phyloP scores from a whole-genome alignment of 2,329 filamentous ascomycete species.

The Zymoseptoria pseudotritici region DNA sequence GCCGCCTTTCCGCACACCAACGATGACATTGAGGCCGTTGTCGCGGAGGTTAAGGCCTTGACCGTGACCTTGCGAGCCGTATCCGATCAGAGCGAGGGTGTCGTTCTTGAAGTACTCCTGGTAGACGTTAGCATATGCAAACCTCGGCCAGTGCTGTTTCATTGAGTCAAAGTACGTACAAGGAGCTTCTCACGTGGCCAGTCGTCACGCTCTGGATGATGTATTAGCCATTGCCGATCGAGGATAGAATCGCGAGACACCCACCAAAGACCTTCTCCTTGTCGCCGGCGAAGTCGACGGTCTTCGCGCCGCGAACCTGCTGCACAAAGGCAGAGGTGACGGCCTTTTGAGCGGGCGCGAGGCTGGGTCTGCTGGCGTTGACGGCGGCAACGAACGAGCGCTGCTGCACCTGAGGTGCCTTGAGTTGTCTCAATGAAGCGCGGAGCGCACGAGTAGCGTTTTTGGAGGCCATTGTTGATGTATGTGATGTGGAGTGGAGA shows the following conservation, averaged over 20 bases:
- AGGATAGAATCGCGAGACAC: slow-evolving; percentile 20
- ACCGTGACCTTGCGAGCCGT: slow-evolving; percentile 95
- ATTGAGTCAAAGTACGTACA: slow-evolving; percentile 46
- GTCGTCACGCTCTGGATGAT: slow-evolving; percentile 75
- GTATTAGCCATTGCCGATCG: slow-evolving; percentile 23
- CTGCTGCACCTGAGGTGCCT: slow-evolving; percentile 43
- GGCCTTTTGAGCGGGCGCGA: slow-evolving; percentile 40
- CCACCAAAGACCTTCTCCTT: slow-evolving; percentile 92
- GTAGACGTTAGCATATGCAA: slow-evolving; percentile 21
- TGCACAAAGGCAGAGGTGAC: slow-evolving; percentile 40
- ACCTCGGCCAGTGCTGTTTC: neutral
- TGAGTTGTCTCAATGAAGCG: slow-evolving; percentile 49
- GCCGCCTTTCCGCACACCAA: slow-evolving; percentile 97
- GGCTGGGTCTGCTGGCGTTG: slow-evolving; percentile 40
- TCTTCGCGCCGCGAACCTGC: slow-evolving; percentile 83
- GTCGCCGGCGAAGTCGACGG: slow-evolving; percentile 93
- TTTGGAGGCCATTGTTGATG: slow-evolving; percentile 61
- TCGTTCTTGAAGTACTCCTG: slow-evolving; percentile 99
- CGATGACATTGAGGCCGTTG: slow-evolving; percentile 98
- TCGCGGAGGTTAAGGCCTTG: slow-evolving; percentile 99
- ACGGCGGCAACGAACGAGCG: slow-evolving; percentile 54
- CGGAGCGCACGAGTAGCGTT: slow-evolving; percentile 59
- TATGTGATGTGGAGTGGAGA: slow-evolving; percentile 3
- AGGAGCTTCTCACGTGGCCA: slow-evolving; percentile 98
- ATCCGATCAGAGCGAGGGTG: slow-evolving; percentile 97